These are phyloP conservation scores for Penicillium oxalicum DNA, from an alignment of 2,329 filamentous ascomycete species.

Conservation along the genomic window DNA sequence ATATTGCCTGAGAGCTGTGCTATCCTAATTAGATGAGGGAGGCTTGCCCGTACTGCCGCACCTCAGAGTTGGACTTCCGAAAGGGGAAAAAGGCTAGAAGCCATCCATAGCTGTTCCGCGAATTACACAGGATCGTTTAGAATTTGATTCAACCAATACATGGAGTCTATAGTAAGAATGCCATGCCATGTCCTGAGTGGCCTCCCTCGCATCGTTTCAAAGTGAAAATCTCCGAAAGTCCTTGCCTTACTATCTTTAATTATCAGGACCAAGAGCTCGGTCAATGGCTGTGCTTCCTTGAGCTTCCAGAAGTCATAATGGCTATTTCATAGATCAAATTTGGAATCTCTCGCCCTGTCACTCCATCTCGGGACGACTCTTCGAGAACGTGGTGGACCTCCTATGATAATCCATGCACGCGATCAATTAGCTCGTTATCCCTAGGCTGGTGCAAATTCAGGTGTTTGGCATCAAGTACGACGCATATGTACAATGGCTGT, in stretches of 20 bases:
- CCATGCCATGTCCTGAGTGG: background rate
- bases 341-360: background rate
- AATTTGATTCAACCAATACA: too few species aligned
- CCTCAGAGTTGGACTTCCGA: too few species aligned
- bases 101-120: too few species aligned
- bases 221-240: conserved; percentile 15
- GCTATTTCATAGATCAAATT: conserved; percentile 10
- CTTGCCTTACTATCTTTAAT: conserved; percentile 31
- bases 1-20: too few species aligned
- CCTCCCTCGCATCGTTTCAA: conserved; percentile 23
- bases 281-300: background rate
- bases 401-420: conserved; percentile 18
- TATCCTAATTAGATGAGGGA: too few species aligned
- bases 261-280: conserved; percentile 5
- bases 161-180: too few species aligned
- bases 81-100: too few species aligned
- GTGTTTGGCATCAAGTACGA: background rate
- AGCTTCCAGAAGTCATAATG: background rate
- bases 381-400: conserved; percentile 10
- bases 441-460: background rate
- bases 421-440: conserved; percentile 1
- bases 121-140: too few species aligned
- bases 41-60: too few species aligned
- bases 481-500: conserved; percentile 2
- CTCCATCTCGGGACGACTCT: background rate